Percentiles rank a stretch among this genome's conserved stretches.
Evolutionary conservation across 768 basidiomycete genomes (phyloP).

Genomic region (Rhodotorula sphaerocarpa): DNA sequence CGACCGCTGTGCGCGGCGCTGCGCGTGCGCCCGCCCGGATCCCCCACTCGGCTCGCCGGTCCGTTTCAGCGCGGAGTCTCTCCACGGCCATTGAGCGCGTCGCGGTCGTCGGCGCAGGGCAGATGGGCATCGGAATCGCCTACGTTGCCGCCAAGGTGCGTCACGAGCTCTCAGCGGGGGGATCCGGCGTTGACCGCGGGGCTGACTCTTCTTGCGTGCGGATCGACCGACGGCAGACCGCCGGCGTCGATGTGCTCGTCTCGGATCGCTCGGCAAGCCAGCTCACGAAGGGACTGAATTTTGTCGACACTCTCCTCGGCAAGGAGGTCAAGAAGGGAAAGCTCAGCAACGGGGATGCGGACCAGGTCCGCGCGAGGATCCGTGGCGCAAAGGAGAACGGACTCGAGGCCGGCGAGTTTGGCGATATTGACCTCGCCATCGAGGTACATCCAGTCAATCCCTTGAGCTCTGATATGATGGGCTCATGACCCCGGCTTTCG

Average conservation of each 20-base stretch:
- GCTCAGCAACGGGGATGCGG: conserved; percentile 58
- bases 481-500: too few relatives aligned
- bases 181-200: too few relatives aligned
- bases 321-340: conserved; percentile 82
- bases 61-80: too few relatives aligned
- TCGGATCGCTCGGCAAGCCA: conserved; percentile 70
- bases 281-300: conserved; percentile 60
- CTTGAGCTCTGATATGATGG: conserved; percentile 28
- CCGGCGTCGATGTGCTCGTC: conserved; percentile 75
- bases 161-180: too few relatives aligned
- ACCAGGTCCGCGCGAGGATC: conserved; percentile 63
- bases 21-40: too few relatives aligned
- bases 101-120: conserved; percentile 32
- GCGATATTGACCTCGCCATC: conserved; percentile 81
- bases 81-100: not conserved
- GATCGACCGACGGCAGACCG: conserved; percentile 51
- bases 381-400: conserved; percentile 49
- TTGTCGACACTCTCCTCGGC: conserved; percentile 68
- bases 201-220: not conserved
- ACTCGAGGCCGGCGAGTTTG: conserved; percentile 51
- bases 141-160: conserved; percentile 51
- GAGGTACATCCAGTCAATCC: too few relatives aligned
- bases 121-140: conserved; percentile 78
- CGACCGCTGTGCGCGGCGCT: too few relatives aligned
- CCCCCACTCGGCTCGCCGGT: not conserved